These are phyloP conservation scores for Fomitopsis pulvina DNA, from an alignment of 768 basidiomycete genomes.

Conservation along the genomic window DNA sequence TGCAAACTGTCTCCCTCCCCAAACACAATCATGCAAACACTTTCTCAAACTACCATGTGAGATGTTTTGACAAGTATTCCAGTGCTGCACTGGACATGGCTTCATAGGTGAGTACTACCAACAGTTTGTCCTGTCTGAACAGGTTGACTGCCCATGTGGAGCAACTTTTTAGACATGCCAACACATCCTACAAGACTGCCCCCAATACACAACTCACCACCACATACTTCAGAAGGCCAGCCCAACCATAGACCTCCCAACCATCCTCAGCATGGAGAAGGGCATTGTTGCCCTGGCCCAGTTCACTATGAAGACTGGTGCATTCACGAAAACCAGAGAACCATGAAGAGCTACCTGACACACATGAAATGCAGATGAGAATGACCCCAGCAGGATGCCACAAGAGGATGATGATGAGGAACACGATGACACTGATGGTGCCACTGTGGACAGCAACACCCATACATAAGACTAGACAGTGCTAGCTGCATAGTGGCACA, in stretches of 20 bases:
- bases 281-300: neutral
- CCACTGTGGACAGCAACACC: neutral
- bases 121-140: neutral
- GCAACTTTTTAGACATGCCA: neutral
- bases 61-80: neutral
- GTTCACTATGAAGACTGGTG: neutral
- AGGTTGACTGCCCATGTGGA: conserved; percentile 1
- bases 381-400: no score
- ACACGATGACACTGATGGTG: neutral
- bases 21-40: neutral
- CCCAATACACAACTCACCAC: neutral
- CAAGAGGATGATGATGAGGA: neutral
- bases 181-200: conserved; percentile 1
- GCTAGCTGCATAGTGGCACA: neutral
- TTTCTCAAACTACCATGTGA: neutral
- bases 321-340: conserved; percentile 2
- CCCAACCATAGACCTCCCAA: neutral
- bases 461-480: neutral
- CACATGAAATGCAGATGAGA: neutral
- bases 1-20: neutral
- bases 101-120: conserved; percentile 4
- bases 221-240: neutral
- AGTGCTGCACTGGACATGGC: conserved; percentile 3
- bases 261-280: neutral
- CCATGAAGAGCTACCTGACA: neutral